Percentiles rank a stretch among this genome's conserved stretches.
Evolutionary conservation across 768 basidiomycete species (phyloP).

Genomic region (Boletus reticulatus): DNA sequence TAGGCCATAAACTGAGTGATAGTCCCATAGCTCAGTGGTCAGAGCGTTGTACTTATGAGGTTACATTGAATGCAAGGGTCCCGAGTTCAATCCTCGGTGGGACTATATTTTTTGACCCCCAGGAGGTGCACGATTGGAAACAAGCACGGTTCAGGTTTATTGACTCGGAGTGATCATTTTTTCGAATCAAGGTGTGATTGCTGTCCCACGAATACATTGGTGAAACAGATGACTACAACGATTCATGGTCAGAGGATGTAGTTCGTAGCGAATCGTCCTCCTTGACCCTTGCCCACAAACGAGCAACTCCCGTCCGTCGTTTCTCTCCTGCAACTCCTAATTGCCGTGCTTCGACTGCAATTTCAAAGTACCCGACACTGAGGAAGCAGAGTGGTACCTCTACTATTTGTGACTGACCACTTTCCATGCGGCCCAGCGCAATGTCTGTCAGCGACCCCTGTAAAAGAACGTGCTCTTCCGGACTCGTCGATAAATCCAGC

Average conservation of each 20-base stretch:
- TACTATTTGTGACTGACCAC: constrained; percentile 49
- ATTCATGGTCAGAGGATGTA: neutral
- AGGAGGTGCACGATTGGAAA: no score
- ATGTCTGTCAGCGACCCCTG: constrained; percentile 67
- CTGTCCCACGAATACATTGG: neutral
- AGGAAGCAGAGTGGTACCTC: constrained; percentile 71
- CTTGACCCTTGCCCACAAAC: constrained; percentile 14
- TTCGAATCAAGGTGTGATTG: neutral
- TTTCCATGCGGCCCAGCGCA: constrained; percentile 58
- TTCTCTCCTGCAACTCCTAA: constrained; percentile 15
- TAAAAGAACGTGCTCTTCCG: constrained; percentile 62
- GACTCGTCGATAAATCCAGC: constrained; percentile 53
- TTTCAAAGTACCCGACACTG: constrained; percentile 60
- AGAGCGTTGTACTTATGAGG: constrained; percentile 64
- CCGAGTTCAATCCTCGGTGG: constrained; percentile 64
- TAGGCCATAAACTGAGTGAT: neutral
- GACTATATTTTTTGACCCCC: no score
- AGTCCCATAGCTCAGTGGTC: constrained; percentile 61
- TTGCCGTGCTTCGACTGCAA: constrained; percentile 37
- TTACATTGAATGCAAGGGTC: constrained; percentile 56
- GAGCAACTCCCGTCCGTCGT: constrained; percentile 22
- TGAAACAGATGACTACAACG: neutral
- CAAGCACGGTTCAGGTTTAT: no score
- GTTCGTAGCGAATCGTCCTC: constrained; percentile 6
- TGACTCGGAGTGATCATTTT: no score